Evolutionary conservation across 1,139 yeast genomes (phyloP).

Genomic region (Yamadazyma diddensiae): DNA sequence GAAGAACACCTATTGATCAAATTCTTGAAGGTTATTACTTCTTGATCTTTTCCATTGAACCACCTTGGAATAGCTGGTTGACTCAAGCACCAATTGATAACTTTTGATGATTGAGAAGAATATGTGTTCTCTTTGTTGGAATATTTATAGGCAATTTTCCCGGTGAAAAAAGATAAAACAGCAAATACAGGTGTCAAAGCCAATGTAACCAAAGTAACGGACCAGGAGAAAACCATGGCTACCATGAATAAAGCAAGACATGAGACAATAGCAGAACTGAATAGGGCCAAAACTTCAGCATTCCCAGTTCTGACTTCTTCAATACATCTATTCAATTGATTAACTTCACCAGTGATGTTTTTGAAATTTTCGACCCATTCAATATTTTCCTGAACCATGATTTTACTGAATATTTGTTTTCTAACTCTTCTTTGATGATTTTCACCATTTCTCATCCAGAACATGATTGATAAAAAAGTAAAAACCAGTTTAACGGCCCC

Average conservation of each 20-base stretch:
- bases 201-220: conserved; percentile 70
- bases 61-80: conserved; percentile 60
- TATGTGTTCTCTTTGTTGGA: conserved; percentile 57
- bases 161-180: conserved; percentile 46
- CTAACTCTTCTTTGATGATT: conserved; percentile 63
- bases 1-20: conserved; percentile 42
- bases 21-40: conserved; percentile 42
- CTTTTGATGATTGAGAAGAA: conserved; percentile 56
- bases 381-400: conserved; percentile 18
- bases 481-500: conserved; percentile 54
- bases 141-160: conserved; percentile 47
- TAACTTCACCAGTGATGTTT: conserved; percentile 58
- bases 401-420: conserved; percentile 12
- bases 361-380: conserved; percentile 60
- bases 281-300: conserved; percentile 63
- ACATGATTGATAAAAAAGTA: conserved; percentile 53
- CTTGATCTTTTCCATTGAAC: conserved; percentile 56
- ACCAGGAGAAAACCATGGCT: conserved; percentile 80
- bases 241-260: conserved; percentile 57
- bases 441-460: conserved; percentile 77
- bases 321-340: conserved; percentile 68
- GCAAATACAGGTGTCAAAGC: conserved; percentile 70
- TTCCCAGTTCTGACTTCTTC: conserved; percentile 74
- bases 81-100: conserved; percentile 67
- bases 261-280: conserved; percentile 51